Base-by-base conservation (phyloP, 106 monocot genomes). In the Phalaenopsis aphrodite region DNA sequence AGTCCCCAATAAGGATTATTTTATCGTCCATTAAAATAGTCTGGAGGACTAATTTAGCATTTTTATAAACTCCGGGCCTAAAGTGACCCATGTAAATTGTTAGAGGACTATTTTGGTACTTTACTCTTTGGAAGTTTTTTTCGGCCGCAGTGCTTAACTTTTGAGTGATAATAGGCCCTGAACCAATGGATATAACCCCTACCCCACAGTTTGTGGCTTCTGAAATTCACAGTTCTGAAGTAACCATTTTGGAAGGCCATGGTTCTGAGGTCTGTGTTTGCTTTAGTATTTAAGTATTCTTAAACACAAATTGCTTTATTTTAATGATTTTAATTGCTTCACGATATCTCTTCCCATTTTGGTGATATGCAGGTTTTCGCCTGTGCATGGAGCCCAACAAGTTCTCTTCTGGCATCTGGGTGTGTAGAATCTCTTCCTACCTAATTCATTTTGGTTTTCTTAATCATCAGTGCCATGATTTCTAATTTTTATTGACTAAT, bases 301-400 rank as follows among this genome's bases (percentile, higher is more conserved):
- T 77, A 2, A 55, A 12, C 17, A 77, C 30, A 6, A 61, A 21
- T 61, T 61, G 4, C 18, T 6, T 61, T 61, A 24, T 55, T 78
- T 12, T 15, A 14, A 11, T 37, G 39, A 19, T 58, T 52, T 46
- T 3, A 55, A 52, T 77, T 77, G 23, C 11, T 77, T 77, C 1
- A 37, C 24, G 4, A 46, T n/a, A 49, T 56, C 72, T 21, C 21
- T n/a, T 79, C 57, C 47, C 66, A 67, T 58, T 57, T 23, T 75
- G 77, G 3, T 82, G 72, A 36, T n/a, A 45, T 85, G 74, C 71
- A 99, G 99, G 99, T 99, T 41, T 95, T 99, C 83, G 95, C 95
- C 69, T 99, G 99, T 87, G 95, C 99, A 75, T 99, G 99, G 99
- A 95, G 93, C 55, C 99, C 99, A 48, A 77, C 82, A 56, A 89